Evolutionary conservation across 805 yeast genomes (phyloP), one percentile per base, ranked within the genome.

Genomic region (Teunomyces barrocoloradensis): DNA sequence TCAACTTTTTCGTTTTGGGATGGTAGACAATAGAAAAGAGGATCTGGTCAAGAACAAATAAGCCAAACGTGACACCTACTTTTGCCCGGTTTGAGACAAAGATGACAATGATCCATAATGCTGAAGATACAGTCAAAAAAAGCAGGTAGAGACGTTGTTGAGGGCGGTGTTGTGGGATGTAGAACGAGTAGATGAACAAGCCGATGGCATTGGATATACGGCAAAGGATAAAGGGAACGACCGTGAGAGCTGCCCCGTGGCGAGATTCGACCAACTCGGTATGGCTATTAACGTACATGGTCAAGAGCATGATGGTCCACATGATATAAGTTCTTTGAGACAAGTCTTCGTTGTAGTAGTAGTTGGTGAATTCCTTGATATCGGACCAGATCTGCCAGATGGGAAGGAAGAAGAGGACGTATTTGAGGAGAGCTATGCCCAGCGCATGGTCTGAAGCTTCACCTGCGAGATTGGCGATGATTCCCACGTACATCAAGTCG

Each of bases 311-410:
- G 52, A 82, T 60, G 13, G 77, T 71, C 85, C 85, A 80, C 15
- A 81, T 51, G 13, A 82, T 72, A 56, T 74, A 78, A 0, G 66
- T 6, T 46, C 75, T 73, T 57, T 84, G 88, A 3, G 78, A 56
- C 43, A 82, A 60, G 60, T 84, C 87, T 54, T 81, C 84, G 48
- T 69, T 79, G 58, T 76, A 83, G 62, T 80, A 82, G 56, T 80
- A 81, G 61, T 83, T 81, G 74, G 81, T 79, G 54, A 82, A 73
- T 48, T 81, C 86, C 55, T 80, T 79, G 48, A 82, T 66, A 55
- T 82, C 87, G n/a, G 74, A 61, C 87, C 88, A 83, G 18, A 82
- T 78, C 17, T 74, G 75, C 79, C 81, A 84, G n/a, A 81, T 74
- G 0, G 85, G 86, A 15, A 78, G 43, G 47, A 81, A 82, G 2